These are phyloP conservation scores for Aspergillus funiculosus DNA, from an alignment of 495 filamentous ascomycete genomes.

Conservation along the genomic window DNA sequence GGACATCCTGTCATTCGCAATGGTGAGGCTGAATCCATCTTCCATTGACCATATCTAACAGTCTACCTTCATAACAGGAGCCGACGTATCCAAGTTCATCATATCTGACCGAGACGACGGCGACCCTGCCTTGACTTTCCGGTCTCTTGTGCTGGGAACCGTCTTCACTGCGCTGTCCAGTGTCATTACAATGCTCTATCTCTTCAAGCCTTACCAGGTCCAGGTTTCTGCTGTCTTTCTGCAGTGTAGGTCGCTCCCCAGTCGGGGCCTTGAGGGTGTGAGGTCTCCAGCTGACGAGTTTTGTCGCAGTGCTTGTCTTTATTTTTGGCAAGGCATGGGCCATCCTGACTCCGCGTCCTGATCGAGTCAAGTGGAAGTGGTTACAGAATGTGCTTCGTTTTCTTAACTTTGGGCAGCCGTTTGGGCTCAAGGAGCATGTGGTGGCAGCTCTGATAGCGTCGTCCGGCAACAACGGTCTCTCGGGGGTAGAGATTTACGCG, in stretches of 20 bases:
- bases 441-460: constrained; percentile 30
- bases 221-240: constrained; percentile 25
- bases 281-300: no score
- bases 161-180: constrained; percentile 29
- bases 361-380: constrained; percentile 23
- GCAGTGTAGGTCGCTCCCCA: constrained; percentile 18
- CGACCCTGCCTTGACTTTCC: constrained; percentile 26
- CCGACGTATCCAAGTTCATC: constrained; percentile 26
- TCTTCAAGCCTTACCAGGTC: constrained; percentile 24
- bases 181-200: constrained; percentile 31
- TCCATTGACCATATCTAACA: not conserved
- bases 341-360: constrained; percentile 36
- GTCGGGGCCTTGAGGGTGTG: no score
- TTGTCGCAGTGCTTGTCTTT: constrained; percentile 24
- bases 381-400: constrained; percentile 22
- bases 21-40: constrained; percentile 9
- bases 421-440: constrained; percentile 30
- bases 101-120: constrained; percentile 25
- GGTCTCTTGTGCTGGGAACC: constrained; percentile 24
- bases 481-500: constrained; percentile 20
- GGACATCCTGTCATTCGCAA: constrained; percentile 37
- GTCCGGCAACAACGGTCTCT: constrained; percentile 21
- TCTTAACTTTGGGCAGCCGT: constrained; percentile 27
- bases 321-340: constrained; percentile 39
- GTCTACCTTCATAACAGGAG: constrained; percentile 12